Conservation (phyloP, 1,284 basidiomycete genomes). For the Papiliotrema flavescens region DNA sequence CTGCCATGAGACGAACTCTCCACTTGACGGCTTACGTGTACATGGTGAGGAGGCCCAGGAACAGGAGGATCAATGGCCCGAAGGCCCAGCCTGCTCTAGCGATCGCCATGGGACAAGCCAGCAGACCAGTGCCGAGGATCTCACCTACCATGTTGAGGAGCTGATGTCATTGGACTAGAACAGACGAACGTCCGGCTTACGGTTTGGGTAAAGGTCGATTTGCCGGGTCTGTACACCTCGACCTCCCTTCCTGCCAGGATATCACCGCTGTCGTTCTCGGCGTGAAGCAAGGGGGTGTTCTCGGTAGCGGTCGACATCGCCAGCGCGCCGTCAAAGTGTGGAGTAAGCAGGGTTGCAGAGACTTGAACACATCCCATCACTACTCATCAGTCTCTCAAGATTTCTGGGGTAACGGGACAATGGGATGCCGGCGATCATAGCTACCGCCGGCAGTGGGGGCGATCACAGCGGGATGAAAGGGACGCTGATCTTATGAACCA, state of each 20-base stretch:
- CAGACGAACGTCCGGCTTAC: constrained; percentile 50
- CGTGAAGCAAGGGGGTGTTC: too few species aligned
- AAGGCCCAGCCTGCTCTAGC: constrained; percentile 80
- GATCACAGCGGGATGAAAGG: too few species aligned
- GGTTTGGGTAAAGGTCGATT: constrained; percentile 72
- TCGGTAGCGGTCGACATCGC: too few species aligned
- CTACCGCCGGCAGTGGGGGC: too few species aligned
- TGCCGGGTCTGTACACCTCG: constrained; percentile 52
- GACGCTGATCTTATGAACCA: too few species aligned
- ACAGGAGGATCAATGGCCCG: constrained; percentile 66
- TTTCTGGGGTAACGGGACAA: too few species aligned
- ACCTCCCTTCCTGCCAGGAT: constrained; percentile 33
- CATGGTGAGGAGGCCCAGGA: constrained; percentile 74
- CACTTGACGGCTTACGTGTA: constrained; percentile 62
- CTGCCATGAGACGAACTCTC: constrained; percentile 10
- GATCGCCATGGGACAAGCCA: constrained; percentile 81
- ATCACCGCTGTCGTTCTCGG: too few species aligned
- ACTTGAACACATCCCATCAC: too few species aligned
- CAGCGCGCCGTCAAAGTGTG: too few species aligned
- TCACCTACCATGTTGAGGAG: constrained; percentile 82
- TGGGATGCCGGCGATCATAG: too few species aligned
- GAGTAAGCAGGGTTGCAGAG: too few species aligned
- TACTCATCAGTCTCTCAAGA: too few species aligned
- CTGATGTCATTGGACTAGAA: constrained; percentile 45
- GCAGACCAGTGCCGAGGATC: constrained; percentile 78